Percentiles rank a stretch among this genome's conserved stretches.
These are phyloP conservation scores for Liriodendron chinense DNA, from an alignment of 164 flowering plant species.

Conservation along the genomic window DNA sequence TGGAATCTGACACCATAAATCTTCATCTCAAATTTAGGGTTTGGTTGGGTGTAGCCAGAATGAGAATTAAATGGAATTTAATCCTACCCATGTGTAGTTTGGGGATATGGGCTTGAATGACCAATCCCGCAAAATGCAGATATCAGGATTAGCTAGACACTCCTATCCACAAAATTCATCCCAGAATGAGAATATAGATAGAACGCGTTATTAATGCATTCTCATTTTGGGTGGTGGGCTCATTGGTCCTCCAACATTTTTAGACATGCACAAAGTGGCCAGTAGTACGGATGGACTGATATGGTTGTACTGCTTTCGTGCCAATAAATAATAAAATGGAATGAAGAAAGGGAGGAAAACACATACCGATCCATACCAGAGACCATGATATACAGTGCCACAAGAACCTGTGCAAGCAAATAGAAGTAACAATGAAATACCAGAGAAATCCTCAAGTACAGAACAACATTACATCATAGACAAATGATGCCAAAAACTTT, in stretches of 20 bases:
- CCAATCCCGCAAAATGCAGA: no score
- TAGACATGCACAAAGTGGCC: not conserved
- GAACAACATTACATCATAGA: not conserved
- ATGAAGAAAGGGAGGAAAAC: constrained; percentile 16
- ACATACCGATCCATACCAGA: constrained; percentile 99
- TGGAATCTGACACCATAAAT: not conserved
- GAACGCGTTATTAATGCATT: not conserved
- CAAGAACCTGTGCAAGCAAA: constrained; percentile 74
- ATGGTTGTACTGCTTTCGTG: no score
- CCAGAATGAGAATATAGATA: no score
- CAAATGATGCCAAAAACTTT: constrained; percentile 3
- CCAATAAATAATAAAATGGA: not conserved
- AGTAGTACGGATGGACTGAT: no score
- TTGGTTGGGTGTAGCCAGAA: no score
- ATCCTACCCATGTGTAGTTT: no score
- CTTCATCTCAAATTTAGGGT: not conserved
- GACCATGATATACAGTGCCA: constrained; percentile 96
- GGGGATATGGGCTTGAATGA: no score
- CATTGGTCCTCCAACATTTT: not conserved
- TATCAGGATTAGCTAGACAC: no score
- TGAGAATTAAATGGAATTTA: no score
- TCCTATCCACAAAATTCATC: no score
- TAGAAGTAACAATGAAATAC: not conserved
- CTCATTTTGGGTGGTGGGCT: not conserved
- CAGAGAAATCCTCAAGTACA: not conserved